Evolutionary conservation across 2,329 filamentous ascomycete genomes (phyloP), one percentile per base, ranked within the genome.

Genomic region (Diaporthe humulicola): DNA sequence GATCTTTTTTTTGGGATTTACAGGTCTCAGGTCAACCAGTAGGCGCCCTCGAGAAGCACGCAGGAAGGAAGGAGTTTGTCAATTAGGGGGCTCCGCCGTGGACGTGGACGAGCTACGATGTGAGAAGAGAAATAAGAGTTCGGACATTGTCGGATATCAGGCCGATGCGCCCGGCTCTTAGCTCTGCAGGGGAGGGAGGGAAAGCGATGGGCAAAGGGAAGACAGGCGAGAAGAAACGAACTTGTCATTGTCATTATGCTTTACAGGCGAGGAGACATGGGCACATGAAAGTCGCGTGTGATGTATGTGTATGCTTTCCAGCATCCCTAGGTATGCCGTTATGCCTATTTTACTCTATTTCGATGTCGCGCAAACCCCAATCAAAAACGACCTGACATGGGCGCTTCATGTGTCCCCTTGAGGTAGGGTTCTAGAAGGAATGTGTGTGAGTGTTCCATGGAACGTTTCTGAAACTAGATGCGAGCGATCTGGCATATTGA

Each of bases 321-420:
- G 66, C 45, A 66, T 60, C 66, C 42, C 57, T 67, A 66, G 40
- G 69, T 72, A 61, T 72, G 73, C 67, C 69, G 33, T 64, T 48
- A 66, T 64, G 64, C 64, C 56, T 61, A n/a, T 50, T 28, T 28
- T 33, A 45, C 45, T 57, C 50, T 30, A 22, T 45, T 30, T 61
- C n/a, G 58, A 28, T 45, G 58, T 25, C 25, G 38, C 30, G 48
- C 45, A 48, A 57, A n/a, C 28, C 9, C 22, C 61, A n/a, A 25
- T 42, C 28, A 45, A 22, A 54, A 54, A 40, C 12, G 48, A 58
- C 54, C 54, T 33, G 61, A 50, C 56, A 28, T n/a, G 25, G 15
- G 28, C 28, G 25, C 25, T 48, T 28, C 33, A 10, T 12, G 10
- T 33, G 6, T 25, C 25, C 45, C 22, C 33, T 36, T 30, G 19